These are phyloP conservation scores for Cordyceps fumosorosea DNA, from an alignment of 2,329 filamentous ascomycete genomes.

Conservation along the genomic window DNA sequence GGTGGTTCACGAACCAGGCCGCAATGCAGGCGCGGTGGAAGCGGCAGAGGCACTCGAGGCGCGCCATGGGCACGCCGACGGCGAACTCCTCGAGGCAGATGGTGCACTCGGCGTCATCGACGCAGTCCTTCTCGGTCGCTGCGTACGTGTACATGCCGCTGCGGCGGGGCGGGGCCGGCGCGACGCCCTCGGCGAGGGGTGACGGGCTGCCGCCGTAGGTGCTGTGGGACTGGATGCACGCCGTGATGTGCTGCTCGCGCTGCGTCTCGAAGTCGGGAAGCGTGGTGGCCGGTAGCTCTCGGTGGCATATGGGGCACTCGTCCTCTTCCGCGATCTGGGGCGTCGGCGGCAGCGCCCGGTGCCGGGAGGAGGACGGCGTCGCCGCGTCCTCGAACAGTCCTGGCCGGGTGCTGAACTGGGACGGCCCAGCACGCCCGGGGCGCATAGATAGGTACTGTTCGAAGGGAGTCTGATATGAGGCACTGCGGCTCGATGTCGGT, in stretches of 20 bases:
- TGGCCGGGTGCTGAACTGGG: slow-evolving; percentile 26
- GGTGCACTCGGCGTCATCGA: slow-evolving; percentile 61
- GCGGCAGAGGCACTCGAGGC: slow-evolving; percentile 59
- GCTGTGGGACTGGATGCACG: slow-evolving; percentile 51
- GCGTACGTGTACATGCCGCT: slow-evolving; percentile 58
- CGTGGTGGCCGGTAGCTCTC: slow-evolving; percentile 55
- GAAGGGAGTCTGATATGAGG: slow-evolving; percentile 29
- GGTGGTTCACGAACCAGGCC: slow-evolving; percentile 56
- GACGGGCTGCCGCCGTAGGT: slow-evolving; percentile 36
- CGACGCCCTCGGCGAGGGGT: slow-evolving; percentile 19
- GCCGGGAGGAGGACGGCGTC: slow-evolving; percentile 33
- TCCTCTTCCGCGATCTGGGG: slow-evolving; percentile 63
- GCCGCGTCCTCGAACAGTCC: slow-evolving; percentile 24
- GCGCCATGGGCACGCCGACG: slow-evolving; percentile 56
- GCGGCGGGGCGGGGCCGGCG: slow-evolving; percentile 31
- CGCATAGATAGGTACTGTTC: slow-evolving; percentile 33
- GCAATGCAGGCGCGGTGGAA: slow-evolving; percentile 57
- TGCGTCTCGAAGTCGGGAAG: slow-evolving; percentile 48
- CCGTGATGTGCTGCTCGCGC: slow-evolving; percentile 52
- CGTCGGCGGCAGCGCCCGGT: slow-evolving; percentile 35
- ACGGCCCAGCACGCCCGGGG: slow-evolving; percentile 26
- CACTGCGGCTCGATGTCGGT: slow-evolving; percentile 19
- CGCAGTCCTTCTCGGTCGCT: slow-evolving; percentile 62
- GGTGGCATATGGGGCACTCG: slow-evolving; percentile 71
- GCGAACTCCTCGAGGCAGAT: slow-evolving; percentile 63